Base-by-base conservation (phyloP, 2,329 filamentous ascomycete genomes). In the Phyllosticta ampelicida region DNA sequence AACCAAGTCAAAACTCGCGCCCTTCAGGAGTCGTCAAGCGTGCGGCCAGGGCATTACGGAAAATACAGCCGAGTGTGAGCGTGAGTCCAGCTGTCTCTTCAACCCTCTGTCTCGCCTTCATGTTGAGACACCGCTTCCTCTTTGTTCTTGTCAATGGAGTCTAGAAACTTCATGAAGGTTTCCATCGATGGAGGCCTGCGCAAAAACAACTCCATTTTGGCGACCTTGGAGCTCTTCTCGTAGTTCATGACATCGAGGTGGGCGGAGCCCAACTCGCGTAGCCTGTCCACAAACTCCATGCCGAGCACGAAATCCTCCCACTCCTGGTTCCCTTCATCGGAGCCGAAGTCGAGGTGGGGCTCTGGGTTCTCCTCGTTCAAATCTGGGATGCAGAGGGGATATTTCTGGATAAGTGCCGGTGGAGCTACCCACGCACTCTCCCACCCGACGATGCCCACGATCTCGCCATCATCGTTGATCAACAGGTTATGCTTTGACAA, bases 371-470 rank as follows among this genome's bases (percentile, higher is more conserved):
- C 36, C 36, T 44, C 36, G 13, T 44, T 44, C 36, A 44, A 8
- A 16, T 44, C 8, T 16, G 36, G 36, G 6, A 44, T 16, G 13
- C 36, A 44, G 6, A 5, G 11, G 13, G 36, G 36, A n/a, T 44
- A 44, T 16, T 44, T 44, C 4, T 16, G 36, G 13, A 44, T 16
- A 5, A 44, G 36, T 16, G n/a, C 36, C 13, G 36, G 55, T 60
- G 62, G 51, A 62, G 59, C 20, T 52, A 53, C 59, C 60, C 60
- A 57, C 60, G 62, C 26, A 61, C 55, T 57, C 49, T 63, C 61
- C 61, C 61, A 63, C 54, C 62, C 62, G 52, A 63, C 61, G 36
- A 63, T 58, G 53, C 60, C 60, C 21, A 58, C 59, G 26, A 63
- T 55, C 48, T 53, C 44, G 44, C 60, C 61, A 16, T 57, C 60